These are phyloP conservation scores for Dioszegia crocea DNA, from an alignment of 768 basidiomycete genomes.

Conservation along the genomic window DNA sequence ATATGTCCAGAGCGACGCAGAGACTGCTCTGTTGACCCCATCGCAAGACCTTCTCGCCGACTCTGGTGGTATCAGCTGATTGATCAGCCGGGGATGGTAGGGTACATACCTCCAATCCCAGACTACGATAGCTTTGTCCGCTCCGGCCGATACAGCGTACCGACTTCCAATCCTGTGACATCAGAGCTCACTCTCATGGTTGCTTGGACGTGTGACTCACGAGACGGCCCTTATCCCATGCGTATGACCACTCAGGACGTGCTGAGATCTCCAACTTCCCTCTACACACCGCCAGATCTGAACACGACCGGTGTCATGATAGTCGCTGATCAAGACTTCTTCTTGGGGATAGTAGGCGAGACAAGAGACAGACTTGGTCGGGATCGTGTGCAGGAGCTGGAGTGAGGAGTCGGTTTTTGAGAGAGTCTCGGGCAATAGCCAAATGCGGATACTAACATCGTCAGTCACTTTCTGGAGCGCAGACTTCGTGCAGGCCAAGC, in stretches of 20 bases:
- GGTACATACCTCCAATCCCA: constrained; percentile 49
- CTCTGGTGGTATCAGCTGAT: constrained; percentile 43
- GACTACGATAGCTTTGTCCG: constrained; percentile 69
- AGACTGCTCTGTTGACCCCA: constrained; percentile 92
- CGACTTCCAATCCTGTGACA: constrained; percentile 60
- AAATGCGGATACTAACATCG: constrained; percentile 65
- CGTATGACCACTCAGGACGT: constrained; percentile 56
- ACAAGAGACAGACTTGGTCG: constrained; percentile 74
- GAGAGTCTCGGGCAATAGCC: constrained; percentile 64
- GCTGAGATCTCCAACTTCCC: constrained; percentile 57
- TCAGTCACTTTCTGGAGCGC: background rate
- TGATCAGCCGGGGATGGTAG: too few relatives aligned
- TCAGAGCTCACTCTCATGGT: background rate
- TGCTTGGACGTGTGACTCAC: constrained; percentile 5
- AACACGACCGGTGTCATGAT: constrained; percentile 86
- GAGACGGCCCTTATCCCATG: constrained; percentile 89
- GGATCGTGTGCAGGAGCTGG: constrained; percentile 54
- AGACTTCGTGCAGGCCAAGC: too few relatives aligned
- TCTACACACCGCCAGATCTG: constrained; percentile 82
- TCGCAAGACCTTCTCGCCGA: constrained; percentile 79
- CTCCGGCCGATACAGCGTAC: constrained; percentile 78
- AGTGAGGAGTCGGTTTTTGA: constrained; percentile 56
- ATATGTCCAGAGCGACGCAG: constrained; percentile 82
- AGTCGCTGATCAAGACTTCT: constrained; percentile 86
- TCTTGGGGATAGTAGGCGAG: constrained; percentile 79